Evolutionary conservation across 176 grass and related monocot species (phyloP), one percentile per base, ranked within the genome.

Genomic region (Pontederia paniculata): DNA sequence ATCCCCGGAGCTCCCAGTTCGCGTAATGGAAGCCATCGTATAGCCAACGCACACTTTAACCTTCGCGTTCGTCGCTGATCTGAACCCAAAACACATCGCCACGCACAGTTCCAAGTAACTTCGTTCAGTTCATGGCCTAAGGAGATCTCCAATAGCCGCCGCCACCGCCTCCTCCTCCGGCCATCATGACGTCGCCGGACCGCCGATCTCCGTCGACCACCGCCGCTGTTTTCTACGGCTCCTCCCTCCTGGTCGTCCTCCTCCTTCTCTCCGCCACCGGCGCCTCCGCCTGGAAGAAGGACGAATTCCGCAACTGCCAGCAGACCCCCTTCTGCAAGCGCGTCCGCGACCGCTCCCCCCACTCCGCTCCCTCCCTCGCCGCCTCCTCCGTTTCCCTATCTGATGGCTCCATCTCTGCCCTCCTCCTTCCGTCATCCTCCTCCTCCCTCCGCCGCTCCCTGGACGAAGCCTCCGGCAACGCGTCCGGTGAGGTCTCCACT

Each of bases 301-400:
- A 96, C 17, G 90, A 96, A 70, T 96, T 96, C 78, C 90, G 90
- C 15, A 70, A 72, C 71, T 96, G 90, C 82, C 77, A 72, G 48
- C 79, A 96, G 76, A 96, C 85, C 54, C 85, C 90, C 51, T 96
- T 96, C 79, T 96, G 90, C 85, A 86, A 86, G 73, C 85, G 79
- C 20, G 90, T 82, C 50, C 85, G 85, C 55, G 18, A 44, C 48
- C 82, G 76, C 62, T 42, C 70, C 25, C 85, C 85, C 23, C 85
- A 86, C 67, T 96, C 90, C 18, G 52, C 89, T 54, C 82, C 88
- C n/a, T 59, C 85, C 58, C 79, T 89, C 70, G 86, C 82, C 53
- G 48, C 74, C 42, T n/a, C 67, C 58, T 61, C 77, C 21, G 66
- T 75, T 14, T 77, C 87, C 21, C 68, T 93, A 57, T 67, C 85